phyloP scores from a whole-genome alignment of 23 red algal species.

The Agarophyton chilense region DNA sequence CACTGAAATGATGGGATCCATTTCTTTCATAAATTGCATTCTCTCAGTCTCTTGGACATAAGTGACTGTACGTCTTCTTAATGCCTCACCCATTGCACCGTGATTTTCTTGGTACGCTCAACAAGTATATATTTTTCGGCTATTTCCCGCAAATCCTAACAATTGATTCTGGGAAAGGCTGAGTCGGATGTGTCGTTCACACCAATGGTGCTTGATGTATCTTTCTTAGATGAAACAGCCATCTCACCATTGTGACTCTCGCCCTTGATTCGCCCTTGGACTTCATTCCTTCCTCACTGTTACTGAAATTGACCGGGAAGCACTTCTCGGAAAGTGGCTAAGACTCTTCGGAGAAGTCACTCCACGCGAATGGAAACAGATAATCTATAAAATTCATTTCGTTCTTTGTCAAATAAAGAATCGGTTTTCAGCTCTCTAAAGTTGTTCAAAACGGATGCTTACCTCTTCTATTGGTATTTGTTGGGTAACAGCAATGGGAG shows the following conservation, averaged over 20 bases:
- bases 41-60: too few species aligned
- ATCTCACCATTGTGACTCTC: neutral
- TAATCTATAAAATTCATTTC: neutral
- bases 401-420: neutral
- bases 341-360: neutral
- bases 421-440: conserved; percentile 13
- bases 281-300: neutral
- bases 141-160: neutral
- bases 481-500: conserved; percentile 56
- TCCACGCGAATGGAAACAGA: neutral
- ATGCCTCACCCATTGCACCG: neutral
- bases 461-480: conserved; percentile 12
- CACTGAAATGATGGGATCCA: too few species aligned
- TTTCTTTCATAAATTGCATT: too few species aligned
- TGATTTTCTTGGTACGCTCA: neutral
- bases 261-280: neutral
- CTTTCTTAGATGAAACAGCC: neutral
- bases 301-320: neutral
- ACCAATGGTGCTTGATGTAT: neutral
- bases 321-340: too few species aligned
- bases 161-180: neutral
- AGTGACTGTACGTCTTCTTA: too few species aligned
- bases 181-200: neutral
- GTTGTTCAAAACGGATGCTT: conserved; percentile 17
- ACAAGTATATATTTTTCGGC: neutral